Evolutionary conservation across 202 grass and related monocot species (phyloP).

Genomic region (Elaeis oleifera): DNA sequence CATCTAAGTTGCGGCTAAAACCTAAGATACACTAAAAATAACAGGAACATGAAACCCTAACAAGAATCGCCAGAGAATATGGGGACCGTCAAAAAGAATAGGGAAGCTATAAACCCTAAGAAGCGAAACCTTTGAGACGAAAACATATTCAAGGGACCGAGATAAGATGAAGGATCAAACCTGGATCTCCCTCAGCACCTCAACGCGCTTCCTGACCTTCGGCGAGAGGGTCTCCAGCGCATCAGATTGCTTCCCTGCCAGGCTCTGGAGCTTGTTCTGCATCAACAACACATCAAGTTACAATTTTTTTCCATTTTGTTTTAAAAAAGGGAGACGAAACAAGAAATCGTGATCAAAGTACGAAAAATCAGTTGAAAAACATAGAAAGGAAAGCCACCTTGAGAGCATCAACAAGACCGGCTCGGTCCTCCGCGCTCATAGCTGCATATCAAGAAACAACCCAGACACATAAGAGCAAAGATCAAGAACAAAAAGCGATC

Average conservation of each 20-base stretch:
- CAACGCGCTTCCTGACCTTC: conserved; percentile 8
- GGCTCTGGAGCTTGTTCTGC: not conserved
- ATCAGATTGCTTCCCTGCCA: not conserved
- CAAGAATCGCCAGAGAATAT: too few relatives aligned
- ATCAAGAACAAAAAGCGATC: not conserved
- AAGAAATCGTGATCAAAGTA: too few relatives aligned
- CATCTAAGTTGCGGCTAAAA: too few relatives aligned
- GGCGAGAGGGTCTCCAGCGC: not conserved
- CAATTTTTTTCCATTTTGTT: too few relatives aligned
- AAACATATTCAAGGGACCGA: too few relatives aligned
- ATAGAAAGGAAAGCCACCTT: not conserved
- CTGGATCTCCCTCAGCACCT: conserved; percentile 9
- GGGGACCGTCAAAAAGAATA: too few relatives aligned
- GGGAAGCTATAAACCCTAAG: too few relatives aligned
- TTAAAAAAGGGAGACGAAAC: too few relatives aligned
- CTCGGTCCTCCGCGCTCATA: not conserved
- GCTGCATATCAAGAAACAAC: not conserved
- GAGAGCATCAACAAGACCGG: not conserved
- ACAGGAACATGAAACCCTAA: too few relatives aligned
- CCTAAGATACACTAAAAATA: too few relatives aligned
- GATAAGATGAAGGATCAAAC: not conserved
- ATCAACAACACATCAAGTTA: not conserved
- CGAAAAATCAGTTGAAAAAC: too few relatives aligned
- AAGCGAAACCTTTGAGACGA: too few relatives aligned
- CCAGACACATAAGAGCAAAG: not conserved